phyloP scores from a whole-genome alignment of 176 grass and related monocot species.

The Musa beccarii region DNA sequence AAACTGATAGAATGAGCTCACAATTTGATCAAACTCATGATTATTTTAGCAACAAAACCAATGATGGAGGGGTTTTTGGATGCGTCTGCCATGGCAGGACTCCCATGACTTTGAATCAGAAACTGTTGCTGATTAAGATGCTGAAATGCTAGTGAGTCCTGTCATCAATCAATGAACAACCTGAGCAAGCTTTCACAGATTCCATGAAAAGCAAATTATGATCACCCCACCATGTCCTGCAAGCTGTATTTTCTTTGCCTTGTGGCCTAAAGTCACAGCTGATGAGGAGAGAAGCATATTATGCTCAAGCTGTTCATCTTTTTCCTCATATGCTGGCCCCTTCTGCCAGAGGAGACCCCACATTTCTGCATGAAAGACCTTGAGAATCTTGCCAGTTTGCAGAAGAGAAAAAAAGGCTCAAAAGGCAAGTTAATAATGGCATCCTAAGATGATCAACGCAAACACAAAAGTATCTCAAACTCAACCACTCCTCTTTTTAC shows the following conservation, averaged over 20 bases:
- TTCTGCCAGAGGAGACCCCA: neutral
- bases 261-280: neutral
- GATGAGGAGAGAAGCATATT: neutral
- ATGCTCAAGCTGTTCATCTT: neutral
- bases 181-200: too few species aligned
- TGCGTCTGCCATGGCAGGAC: too few species aligned
- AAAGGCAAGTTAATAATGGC: neutral
- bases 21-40: too few species aligned
- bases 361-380: neutral
- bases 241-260: neutral
- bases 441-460: neutral
- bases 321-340: neutral
- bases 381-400: neutral
- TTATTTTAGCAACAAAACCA: too few species aligned
- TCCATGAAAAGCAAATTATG: too few species aligned
- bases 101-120: too few species aligned
- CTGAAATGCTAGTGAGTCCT: too few species aligned
- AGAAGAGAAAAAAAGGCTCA: neutral
- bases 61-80: too few species aligned
- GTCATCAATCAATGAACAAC: too few species aligned
- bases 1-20: too few species aligned
- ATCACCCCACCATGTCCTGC: neutral
- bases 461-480: neutral
- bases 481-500: neutral
- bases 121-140: too few species aligned